Conservation (phyloP, 2,329 filamentous ascomycete species). For the Paecilomyces formosus region DNA sequence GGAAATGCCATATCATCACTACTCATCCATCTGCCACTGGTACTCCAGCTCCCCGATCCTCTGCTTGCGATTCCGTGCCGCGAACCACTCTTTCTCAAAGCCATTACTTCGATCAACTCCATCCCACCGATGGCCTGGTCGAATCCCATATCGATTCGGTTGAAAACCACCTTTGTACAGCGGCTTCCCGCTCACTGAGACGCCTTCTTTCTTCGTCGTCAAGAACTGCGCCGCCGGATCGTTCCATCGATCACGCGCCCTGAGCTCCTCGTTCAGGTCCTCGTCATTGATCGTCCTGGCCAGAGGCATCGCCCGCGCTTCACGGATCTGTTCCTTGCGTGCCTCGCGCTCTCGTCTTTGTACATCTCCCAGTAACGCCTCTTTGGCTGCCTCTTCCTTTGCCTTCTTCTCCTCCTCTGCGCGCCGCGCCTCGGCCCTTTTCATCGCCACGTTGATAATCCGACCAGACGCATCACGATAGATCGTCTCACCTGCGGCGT, state of each 20-base stretch:
- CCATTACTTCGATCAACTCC: constrained; percentile 91
- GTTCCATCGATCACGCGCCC: constrained; percentile 74
- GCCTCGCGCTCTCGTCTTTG: constrained; percentile 63
- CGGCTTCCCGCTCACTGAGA: constrained; percentile 50
- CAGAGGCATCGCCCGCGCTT: constrained; percentile 75
- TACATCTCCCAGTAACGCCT: constrained; percentile 75
- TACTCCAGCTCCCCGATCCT: constrained; percentile 78
- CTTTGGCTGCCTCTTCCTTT: constrained; percentile 58
- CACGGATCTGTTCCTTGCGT: constrained; percentile 61
- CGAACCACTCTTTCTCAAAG: constrained; percentile 90
- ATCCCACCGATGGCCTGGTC: constrained; percentile 91
- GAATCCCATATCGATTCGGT: constrained; percentile 90
- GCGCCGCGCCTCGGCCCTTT: constrained; percentile 74
- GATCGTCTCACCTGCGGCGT: constrained; percentile 61
- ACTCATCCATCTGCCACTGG: constrained; percentile 95
- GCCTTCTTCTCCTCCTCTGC: constrained; percentile 64
- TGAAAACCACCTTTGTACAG: constrained; percentile 71
- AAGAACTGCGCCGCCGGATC: constrained; percentile 85
- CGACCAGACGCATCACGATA: constrained; percentile 92
- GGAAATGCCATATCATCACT: constrained; percentile 11
- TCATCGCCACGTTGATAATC: constrained; percentile 90
- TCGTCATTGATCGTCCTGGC: constrained; percentile 77
- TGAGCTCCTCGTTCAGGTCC: constrained; percentile 77
- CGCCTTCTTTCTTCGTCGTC: constrained; percentile 36
- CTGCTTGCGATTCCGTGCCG: constrained; percentile 69